Conservation (phyloP, 768 basidiomycete species). For the Termitomyces sp. region DNA sequence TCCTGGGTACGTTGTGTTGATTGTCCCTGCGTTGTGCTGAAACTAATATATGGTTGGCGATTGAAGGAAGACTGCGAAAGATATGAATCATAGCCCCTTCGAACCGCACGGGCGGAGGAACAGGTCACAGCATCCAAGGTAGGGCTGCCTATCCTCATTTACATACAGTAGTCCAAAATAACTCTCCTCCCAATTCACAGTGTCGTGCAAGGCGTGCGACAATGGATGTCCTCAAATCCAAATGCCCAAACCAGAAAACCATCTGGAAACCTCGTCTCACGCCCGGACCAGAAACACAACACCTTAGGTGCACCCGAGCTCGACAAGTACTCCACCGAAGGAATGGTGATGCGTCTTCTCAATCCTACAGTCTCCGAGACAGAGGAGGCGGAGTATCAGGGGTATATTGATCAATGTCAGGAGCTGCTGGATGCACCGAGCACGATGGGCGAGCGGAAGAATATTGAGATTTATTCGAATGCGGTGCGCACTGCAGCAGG, state of each 20-base stretch:
- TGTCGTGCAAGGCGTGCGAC: constrained; percentile 73
- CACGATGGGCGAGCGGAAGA: constrained; percentile 51
- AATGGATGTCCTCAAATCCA: constrained; percentile 67
- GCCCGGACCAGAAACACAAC: constrained; percentile 32
- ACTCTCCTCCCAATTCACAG: constrained; percentile 26
- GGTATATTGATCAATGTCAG: constrained; percentile 76
- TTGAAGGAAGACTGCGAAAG: constrained; percentile 65
- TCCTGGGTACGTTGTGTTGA: constrained; percentile 54
- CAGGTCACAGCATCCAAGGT: constrained; percentile 34
- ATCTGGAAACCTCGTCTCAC: constrained; percentile 30
- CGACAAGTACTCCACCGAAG: constrained; percentile 52
- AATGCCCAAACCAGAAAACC: constrained; percentile 36
- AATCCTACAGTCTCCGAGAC: constrained; percentile 59
- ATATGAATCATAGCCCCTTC: constrained; percentile 75
- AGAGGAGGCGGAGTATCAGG: constrained; percentile 72
- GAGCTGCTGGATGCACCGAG: constrained; percentile 58
- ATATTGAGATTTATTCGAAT: constrained; percentile 51
- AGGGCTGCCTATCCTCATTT: neutral
- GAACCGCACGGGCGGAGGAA: constrained; percentile 47
- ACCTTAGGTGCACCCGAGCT: constrained; percentile 25
- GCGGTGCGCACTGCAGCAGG: constrained; percentile 48
- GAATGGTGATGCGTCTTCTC: constrained; percentile 53
- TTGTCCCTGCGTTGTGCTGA: neutral
- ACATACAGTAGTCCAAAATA: neutral
- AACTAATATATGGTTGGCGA: neutral